A percentile compares a stretch with the other conserved stretches of the same genome.
Conservation (phyloP, 164 flowering plant genomes). For the Magnolia kwangsiensis region DNA sequence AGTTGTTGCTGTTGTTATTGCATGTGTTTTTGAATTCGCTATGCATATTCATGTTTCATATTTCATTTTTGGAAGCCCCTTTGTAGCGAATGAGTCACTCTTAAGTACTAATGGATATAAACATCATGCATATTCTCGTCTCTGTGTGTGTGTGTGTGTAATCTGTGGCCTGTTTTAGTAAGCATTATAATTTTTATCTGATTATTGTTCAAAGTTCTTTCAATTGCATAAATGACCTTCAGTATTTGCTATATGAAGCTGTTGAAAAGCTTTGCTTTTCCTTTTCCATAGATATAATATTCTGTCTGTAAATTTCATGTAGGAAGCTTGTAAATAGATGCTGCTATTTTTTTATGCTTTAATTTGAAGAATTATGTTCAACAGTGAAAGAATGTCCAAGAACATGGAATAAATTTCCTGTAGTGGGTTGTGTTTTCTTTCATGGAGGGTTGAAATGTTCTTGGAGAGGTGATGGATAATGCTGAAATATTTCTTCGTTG, state of each 20-base stretch:
- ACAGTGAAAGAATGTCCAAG: background rate
- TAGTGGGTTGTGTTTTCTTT: background rate
- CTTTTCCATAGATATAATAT: background rate
- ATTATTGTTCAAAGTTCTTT: background rate
- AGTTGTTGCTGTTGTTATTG: background rate
- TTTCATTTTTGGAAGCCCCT: background rate
- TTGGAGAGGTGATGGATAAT: no score
- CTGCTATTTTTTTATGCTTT: background rate
- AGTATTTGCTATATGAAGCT: background rate
- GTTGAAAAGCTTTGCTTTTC: background rate
- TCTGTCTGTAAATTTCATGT: background rate
- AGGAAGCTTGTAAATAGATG: background rate
- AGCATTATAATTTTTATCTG: background rate
- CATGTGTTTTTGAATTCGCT: background rate
- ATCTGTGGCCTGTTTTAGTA: background rate
- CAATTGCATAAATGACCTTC: background rate
- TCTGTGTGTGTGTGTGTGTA: background rate
- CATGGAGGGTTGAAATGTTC: background rate
- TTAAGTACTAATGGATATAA: background rate
- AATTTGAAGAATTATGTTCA: no score
- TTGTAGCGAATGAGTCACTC: background rate
- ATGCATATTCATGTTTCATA: background rate
- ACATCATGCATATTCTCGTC: no score
- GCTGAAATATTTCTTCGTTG: no score
- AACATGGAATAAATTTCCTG: background rate